Conservation (phyloP, 192 early-diverging fungal genomes). For the Coemansia sp. region DNA sequence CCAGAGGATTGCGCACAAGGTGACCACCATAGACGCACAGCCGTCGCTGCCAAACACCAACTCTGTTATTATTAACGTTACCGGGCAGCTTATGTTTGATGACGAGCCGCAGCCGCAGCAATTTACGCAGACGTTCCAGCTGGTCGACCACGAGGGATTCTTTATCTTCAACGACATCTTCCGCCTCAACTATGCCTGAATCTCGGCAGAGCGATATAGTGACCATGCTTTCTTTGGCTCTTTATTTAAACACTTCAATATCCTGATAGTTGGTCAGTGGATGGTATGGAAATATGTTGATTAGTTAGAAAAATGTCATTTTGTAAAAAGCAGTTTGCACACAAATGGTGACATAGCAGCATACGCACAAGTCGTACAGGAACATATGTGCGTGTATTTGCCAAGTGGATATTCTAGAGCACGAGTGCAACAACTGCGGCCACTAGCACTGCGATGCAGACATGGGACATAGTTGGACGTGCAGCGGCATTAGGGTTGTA, state of each 20-base stretch:
- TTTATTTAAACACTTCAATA: not conserved
- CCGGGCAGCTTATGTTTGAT: slow-evolving; percentile 86
- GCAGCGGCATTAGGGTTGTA: slow-evolving; percentile 53
- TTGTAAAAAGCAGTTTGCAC: too few species aligned
- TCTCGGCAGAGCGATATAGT: not conserved
- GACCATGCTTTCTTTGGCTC: not conserved
- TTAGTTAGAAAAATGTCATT: not conserved
- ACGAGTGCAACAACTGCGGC: not conserved
- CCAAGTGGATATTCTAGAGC: not conserved
- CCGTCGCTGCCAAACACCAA: slow-evolving; percentile 61
- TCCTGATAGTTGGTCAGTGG: not conserved
- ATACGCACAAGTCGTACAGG: too few species aligned
- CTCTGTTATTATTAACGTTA: slow-evolving; percentile 78
- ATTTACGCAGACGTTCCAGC: slow-evolving; percentile 86
- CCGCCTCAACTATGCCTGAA: slow-evolving; percentile 71
- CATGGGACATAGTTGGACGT: slow-evolving; percentile 9
- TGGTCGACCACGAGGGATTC: slow-evolving; percentile 71
- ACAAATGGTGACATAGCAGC: too few species aligned
- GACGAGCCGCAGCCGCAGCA: slow-evolving; percentile 77
- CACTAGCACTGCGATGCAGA: not conserved
- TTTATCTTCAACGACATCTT: slow-evolving; percentile 88
- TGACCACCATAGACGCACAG: slow-evolving; percentile 82
- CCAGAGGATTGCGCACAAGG: slow-evolving; percentile 66
- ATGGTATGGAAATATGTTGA: not conserved
- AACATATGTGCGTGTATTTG: not conserved